Base-by-base conservation (phyloP, 495 filamentous ascomycete genomes). In the Geopyxis carbonaria region DNA sequence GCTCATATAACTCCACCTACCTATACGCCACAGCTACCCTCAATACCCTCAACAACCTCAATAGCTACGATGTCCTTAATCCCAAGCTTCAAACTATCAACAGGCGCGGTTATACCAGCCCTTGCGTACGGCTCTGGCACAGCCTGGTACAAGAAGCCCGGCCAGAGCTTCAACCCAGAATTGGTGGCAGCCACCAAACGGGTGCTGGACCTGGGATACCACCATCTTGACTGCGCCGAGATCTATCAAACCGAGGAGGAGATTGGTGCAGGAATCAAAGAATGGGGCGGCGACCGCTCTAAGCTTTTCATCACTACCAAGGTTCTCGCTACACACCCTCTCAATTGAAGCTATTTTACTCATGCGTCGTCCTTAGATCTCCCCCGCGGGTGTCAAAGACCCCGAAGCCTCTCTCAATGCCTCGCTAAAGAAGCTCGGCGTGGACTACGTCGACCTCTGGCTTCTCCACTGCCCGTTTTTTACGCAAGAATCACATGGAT, bases 391-490 rank as follows among this genome's bases (percentile, higher is more conserved):
- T 5, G 52, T 62, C 27, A 42, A 48, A 14, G 45, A 61, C 34
- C 55, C 55, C n/a, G 57, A 56, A 34, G 58, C 53, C 13, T 57
- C 59, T 34, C 61, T 83, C 29, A 64, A 80, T 46, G 64, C 74
- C 45, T 74, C 77, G 10, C 63, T 79, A 31, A 36, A 61, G 23
- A 71, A 72, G 37, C 65, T 85, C 38, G 64, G 66, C 11, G 55
- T 73, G 1, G 66, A 72, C 35, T 80, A 85, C 47, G 50, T 83
- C 22, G 78, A 85, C 48, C 61, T 79, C 1, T 83, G 73, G 50
- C 21, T 48, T 32, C 40, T 47, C 16, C 43, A 50, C 16, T 21
- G 30, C 7, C 36, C 33, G 1, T 44, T 31, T 33, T 35, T 41
- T 34, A 22, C 30, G 31, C 20, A 18, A 7, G 10, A 22, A 34